These are phyloP conservation scores for Lachnellula subtilissima DNA, from an alignment of 2,329 filamentous ascomycete genomes.

Conservation along the genomic window DNA sequence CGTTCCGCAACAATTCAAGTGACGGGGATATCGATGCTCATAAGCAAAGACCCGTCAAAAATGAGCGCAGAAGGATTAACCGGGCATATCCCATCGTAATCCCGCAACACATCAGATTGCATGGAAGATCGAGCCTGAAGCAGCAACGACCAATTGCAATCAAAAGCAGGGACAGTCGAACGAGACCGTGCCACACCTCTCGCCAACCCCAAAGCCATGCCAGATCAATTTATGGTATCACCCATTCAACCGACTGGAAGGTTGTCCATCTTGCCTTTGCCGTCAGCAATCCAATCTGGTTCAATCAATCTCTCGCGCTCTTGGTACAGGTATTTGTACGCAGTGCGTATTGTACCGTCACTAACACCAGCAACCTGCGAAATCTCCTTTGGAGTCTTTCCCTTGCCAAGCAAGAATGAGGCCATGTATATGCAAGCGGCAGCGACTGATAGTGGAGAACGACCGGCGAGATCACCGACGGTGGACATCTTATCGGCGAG, in stretches of 20 bases:
- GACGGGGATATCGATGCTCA: conserved; percentile 7
- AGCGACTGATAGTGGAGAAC: conserved; percentile 88
- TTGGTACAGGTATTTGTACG: conserved; percentile 82
- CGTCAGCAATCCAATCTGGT: conserved; percentile 67
- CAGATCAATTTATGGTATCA: conserved; percentile 23
- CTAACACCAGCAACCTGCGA: conserved; percentile 81
- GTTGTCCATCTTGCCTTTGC: conserved; percentile 64
- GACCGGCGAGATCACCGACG: conserved; percentile 75
- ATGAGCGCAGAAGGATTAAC: not conserved
- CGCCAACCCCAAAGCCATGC: not conserved
- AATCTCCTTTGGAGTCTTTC: conserved; percentile 80
- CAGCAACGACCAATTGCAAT: conserved; percentile 14
- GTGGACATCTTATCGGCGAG: conserved; percentile 73
- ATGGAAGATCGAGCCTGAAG: not conserved
- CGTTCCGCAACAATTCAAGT: conserved; percentile 16
- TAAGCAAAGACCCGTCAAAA: conserved; percentile 4
- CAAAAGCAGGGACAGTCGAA: not conserved
- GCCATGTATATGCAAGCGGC: conserved; percentile 97
- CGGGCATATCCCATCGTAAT: not conserved
- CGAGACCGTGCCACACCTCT: not conserved
- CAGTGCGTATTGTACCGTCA: conserved; percentile 93
- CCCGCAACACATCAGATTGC: not conserved
- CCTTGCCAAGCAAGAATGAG: conserved; percentile 75
- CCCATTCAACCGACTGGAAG: conserved; percentile 49
- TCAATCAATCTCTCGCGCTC: conserved; percentile 71